Base-by-base conservation (phyloP, 371 early-diverging fungal species). In the Rhizopus arrhizus region DNA sequence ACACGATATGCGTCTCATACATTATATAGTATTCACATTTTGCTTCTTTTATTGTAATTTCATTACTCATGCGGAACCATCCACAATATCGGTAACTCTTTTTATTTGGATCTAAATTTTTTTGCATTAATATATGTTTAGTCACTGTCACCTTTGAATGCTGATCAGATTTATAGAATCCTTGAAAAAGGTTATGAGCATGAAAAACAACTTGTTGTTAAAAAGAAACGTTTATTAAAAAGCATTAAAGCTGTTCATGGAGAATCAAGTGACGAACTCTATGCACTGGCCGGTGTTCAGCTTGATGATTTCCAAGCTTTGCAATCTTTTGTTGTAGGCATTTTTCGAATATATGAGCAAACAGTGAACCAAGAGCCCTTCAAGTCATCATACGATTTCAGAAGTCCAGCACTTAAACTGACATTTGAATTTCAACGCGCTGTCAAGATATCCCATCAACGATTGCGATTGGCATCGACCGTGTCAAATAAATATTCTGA, bases 401-500 rank as follows among this genome's bases (percentile, higher is more conserved):
- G 73, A 43, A 74, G 72, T n/a, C 76, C 78, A 22, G 74, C 78
- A 3, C 56, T 81, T 2, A 70, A 70, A 42, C 56, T 78, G 13
- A 69, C 78, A 3, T 76, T 72, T 61, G 78, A 78, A 48, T 78
- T 81, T 50, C 76, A 78, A 57, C 58, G 68, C 13, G 78, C 81
- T 6, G 69, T 81, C 33, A 72, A 76, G 47, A 52, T 67, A 51
- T 76, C 77, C 0, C 80, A 80, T 47, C 68, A 72, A 40, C 61
- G 63, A 12, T 47, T 70, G 2, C 65, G 62, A 52, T 66, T 69
- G 12, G 35, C 66, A 53, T 41, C 60, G 35, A 59, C 49, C 10
- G 53, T 45, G 16, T 60, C 60, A 41, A 33, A 56, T 12, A 56
- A 56, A 43, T 43, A 35, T n/a, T 53, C 53, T 12, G 56, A 56